These are phyloP conservation scores for Podospora conica DNA, from an alignment of 495 filamentous ascomycete species.

Conservation along the genomic window DNA sequence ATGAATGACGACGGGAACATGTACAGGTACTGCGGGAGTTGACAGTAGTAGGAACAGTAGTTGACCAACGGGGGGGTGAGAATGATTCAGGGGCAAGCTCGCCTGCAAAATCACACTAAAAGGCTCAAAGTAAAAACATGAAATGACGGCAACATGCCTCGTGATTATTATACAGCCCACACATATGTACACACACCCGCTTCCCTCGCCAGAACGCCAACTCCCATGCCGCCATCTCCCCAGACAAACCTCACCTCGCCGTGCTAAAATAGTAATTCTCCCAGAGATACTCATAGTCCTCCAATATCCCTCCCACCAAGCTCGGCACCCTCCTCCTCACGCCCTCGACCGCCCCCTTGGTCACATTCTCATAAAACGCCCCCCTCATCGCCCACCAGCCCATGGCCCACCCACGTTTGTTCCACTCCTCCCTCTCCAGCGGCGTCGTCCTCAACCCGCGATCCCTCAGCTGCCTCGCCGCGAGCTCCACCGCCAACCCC, in stretches of 20 bases:
- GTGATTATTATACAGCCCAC: neutral
- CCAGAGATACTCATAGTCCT: conserved; percentile 97
- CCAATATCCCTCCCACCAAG: conserved; percentile 72
- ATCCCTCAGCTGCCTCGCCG: conserved; percentile 74
- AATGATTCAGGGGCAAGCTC: too few relatives aligned
- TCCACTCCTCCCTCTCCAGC: conserved; percentile 83
- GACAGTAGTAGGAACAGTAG: too few relatives aligned
- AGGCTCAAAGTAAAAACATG: neutral
- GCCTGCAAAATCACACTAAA: too few relatives aligned
- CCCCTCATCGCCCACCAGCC: conserved; percentile 94
- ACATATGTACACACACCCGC: neutral
- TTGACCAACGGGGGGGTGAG: too few relatives aligned
- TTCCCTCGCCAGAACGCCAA: neutral
- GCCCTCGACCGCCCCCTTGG: conserved; percentile 67
- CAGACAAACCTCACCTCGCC: conserved; percentile 26
- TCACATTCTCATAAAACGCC: conserved; percentile 92
- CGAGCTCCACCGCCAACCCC: conserved; percentile 80
- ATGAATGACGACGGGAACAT: too few relatives aligned
- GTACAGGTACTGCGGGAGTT: too few relatives aligned
- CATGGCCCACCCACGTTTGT: conserved; percentile 78
- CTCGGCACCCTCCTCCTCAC: conserved; percentile 71
- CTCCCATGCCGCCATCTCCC: neutral
- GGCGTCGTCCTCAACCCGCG: conserved; percentile 68
- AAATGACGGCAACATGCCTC: neutral
- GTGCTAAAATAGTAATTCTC: conserved; percentile 89